Evolutionary conservation across 148 eudicot genomes (phyloP), one percentile per base, ranked within the genome.

Genomic region (Euryodendron excelsum): DNA sequence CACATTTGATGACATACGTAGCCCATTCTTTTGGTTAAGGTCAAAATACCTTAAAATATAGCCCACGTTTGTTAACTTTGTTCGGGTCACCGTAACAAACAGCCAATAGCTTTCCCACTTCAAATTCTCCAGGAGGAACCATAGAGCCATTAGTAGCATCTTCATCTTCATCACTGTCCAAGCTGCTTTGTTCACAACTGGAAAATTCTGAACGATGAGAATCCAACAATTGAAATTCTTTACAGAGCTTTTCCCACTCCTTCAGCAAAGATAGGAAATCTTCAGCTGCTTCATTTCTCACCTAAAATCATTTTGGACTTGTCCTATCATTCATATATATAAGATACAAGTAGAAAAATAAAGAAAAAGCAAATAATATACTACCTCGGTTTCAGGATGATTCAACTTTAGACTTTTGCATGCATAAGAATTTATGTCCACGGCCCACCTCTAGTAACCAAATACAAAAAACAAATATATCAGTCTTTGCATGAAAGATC

Each of bases 341-440:
- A 37, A 12, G 5, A 21, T 20, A 62, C 15, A 18, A 45, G 36
- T 5, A 58, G 0, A 71, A 67, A 33, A 52, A 65, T 3, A 27
- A 5, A 9, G 17, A 20, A 11, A 27, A 25, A 74, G 21, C 14
- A 28, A 60, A 27, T 15, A 12, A 34, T 12, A 34, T 7, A 17
- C 13, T 78, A 86, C 89, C 85, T 83, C 48, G 3, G 89, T 79
- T 13, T 84, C 72, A 5, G 85, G 84, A 45, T 84, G 89, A 50
- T 86, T 86, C 27, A 47, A 39, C 30, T 72, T 84, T 11, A 86
- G 25, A 39, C 89, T 86, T 31, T 79, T 80, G 74, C 86, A 81
- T 4, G 86, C 89, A 77, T 81, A 20, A 3, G 61, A 8, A 71
- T 86, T 83, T 10, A 83, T 25, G 44, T 86, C 88, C 37, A 86